phyloP scores from a whole-genome alignment of 2,329 filamentous ascomycete genomes.

The Penicillium vulpinum region DNA sequence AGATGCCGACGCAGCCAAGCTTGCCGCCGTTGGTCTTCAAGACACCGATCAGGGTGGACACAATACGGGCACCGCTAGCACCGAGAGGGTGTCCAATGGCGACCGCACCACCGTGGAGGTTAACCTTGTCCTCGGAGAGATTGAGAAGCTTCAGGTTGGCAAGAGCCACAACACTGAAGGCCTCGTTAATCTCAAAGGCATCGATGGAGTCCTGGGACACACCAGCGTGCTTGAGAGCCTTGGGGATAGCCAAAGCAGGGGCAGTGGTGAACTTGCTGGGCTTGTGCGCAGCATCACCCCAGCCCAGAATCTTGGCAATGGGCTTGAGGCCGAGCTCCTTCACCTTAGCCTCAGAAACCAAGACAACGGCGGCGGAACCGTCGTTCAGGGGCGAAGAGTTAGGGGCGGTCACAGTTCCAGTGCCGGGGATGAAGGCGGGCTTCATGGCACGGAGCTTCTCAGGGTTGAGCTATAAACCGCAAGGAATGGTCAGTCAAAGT shows the following conservation, averaged over 20 bases:
- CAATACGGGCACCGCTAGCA: constrained; percentile 88
- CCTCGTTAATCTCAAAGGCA: constrained; percentile 98
- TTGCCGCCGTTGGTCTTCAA: constrained; percentile 88
- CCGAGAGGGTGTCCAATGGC: constrained; percentile 95
- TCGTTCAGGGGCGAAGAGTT: constrained; percentile 97
- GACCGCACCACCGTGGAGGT: constrained; percentile 91
- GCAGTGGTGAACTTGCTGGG: constrained; percentile 96
- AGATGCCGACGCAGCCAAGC: constrained; percentile 92
- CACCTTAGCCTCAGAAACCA: constrained; percentile 91
- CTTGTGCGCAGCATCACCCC: constrained; percentile 89
- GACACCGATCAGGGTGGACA: constrained; percentile 85
- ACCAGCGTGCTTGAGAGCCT: constrained; percentile 93
- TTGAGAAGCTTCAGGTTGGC: constrained; percentile 92
- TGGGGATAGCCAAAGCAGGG: constrained; percentile 90
- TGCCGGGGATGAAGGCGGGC: constrained; percentile 73
- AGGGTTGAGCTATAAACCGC: constrained; percentile 60
- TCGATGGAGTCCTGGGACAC: constrained; percentile 76
- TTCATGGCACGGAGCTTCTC: constrained; percentile 84
- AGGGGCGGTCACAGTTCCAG: constrained; percentile 87
- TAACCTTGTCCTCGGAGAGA: constrained; percentile 81
- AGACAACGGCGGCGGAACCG: constrained; percentile 85
- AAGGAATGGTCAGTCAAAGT: constrained; percentile 1
- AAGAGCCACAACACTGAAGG: constrained; percentile 93
- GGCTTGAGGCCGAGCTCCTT: constrained; percentile 90
- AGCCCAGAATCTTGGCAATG: constrained; percentile 93